Evolutionary conservation across 352 stramenopile genomes (phyloP), one percentile per base, ranked within the genome.

Genomic region (Pythium biforme): DNA sequence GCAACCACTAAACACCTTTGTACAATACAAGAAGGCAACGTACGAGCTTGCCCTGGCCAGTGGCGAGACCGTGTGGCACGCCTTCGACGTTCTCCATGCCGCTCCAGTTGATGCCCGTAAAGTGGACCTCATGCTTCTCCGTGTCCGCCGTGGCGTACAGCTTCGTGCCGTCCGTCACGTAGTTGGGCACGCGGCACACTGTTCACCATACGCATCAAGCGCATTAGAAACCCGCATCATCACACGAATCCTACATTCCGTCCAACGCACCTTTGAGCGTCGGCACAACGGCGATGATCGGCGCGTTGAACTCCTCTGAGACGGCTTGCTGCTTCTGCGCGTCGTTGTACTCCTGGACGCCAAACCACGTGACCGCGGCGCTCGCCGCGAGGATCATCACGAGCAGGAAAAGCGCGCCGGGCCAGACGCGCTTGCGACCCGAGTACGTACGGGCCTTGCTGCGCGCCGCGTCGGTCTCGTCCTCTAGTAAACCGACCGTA

Each of bases 21-120:
- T 34, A 11, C 25, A 2, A 26, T 17, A 1, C 50, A n/a, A 50
- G 14, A 40, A 27, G n/a, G 31, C 11, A 22, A n/a, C 64, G 77
- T 41, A 59, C 83, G 48, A 92, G 48, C 43, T 87, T 81, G 45
- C 68, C 79, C 72, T 92, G 82, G 20, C 83, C 81, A 5, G 70
- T 81, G 0, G 83, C 82, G 4, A 94, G 73, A 10, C 85, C 85
- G 54, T 94, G 82, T 1, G 85, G 85, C 22, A 94, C 83, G 14
- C 85, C 85, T 49, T 92, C 83, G 0, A 67, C 27, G 63, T 94
- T 92, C 69, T 94, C 85, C 85, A 94, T 94, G 53, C 85, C 85
- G 50, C 83, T 94, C 85, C 85, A 94, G 68, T 94, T 94, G 69
- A 94, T 90, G 34, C 85, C 85, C n/a, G 82, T 94, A 55, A 94